These are phyloP conservation scores for Stipa capillata DNA, from an alignment of 176 grass and related monocot genomes.

Conservation along the genomic window DNA sequence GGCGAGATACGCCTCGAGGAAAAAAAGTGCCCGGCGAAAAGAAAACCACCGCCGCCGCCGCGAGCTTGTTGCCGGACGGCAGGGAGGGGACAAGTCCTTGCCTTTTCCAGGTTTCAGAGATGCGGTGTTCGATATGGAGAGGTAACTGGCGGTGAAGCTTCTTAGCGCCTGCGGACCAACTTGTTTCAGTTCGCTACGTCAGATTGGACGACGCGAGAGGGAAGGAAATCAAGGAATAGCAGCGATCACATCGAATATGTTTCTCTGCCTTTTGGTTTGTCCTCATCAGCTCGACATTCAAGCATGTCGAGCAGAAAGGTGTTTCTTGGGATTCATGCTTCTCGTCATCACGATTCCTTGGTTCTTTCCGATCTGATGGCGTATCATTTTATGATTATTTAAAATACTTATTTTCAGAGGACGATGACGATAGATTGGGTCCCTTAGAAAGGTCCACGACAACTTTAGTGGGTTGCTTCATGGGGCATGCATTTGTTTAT, in stretches of 20 bases:
- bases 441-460: conserved; percentile 13
- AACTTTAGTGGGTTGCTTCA: not conserved
- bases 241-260: conserved; percentile 9
- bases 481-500: not conserved
- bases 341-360: conserved; percentile 2
- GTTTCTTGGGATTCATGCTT: not conserved
- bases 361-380: conserved; percentile 31
- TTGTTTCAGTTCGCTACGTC: not conserved
- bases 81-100: not conserved
- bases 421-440: not conserved
- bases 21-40: too few species aligned
- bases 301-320: not conserved
- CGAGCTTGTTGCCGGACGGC: not conserved
- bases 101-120: not conserved
- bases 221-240: not conserved
- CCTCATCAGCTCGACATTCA: not conserved
- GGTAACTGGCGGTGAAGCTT: conserved; percentile 13
- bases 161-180: not conserved
- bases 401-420: not conserved
- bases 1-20: too few species aligned
- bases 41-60: too few species aligned
- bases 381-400: not conserved
- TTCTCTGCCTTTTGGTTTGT: not conserved
- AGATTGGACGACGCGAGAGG: not conserved
- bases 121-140: not conserved